These are phyloP conservation scores for Gracilariopsis chorda DNA, from an alignment of 23 red algal genomes.

Conservation along the genomic window DNA sequence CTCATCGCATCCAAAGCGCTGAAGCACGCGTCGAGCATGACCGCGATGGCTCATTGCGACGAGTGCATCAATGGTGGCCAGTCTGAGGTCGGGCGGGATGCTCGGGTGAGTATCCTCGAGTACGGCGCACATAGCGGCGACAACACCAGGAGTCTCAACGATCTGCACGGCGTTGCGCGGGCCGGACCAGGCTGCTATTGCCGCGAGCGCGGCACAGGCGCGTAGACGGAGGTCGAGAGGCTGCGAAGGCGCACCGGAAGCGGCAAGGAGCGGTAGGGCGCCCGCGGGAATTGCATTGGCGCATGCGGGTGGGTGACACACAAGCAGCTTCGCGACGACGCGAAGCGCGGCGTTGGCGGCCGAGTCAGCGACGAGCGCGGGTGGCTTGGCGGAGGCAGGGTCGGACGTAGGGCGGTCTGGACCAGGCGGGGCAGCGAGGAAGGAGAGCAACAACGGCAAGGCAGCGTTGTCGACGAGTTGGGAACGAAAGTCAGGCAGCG, in stretches of 20 bases:
- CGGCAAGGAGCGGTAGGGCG: slow-evolving; percentile 6
- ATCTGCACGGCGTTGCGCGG: slow-evolving; percentile 42
- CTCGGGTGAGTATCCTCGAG: slow-evolving; percentile 10
- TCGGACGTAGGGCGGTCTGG: background rate
- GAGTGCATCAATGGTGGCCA: slow-evolving; percentile 57
- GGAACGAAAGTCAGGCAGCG: background rate
- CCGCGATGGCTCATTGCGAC: slow-evolving; percentile 52
- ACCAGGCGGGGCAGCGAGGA: background rate
- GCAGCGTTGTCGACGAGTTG: background rate
- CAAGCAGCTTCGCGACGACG: slow-evolving; percentile 27
- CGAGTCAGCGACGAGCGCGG: background rate
- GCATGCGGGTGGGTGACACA: slow-evolving; percentile 16
- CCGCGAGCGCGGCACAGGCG: slow-evolving; percentile 34
- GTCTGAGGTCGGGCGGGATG: slow-evolving; percentile 27
- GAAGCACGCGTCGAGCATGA: slow-evolving; percentile 38
- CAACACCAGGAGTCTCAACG: slow-evolving; percentile 39
- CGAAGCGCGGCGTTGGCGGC: slow-evolving; percentile 19
- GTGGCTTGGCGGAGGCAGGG: background rate
- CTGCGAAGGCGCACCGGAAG: background rate
- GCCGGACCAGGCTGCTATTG: slow-evolving; percentile 51
- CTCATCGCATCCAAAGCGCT: slow-evolving; percentile 36
- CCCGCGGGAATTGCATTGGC: background rate
- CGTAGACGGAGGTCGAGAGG: slow-evolving; percentile 39
- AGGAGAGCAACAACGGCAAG: background rate
- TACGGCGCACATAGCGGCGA: slow-evolving; percentile 33